Base-by-base conservation (phyloP, 1,284 basidiomycete species). In the Pyrrhoderma noxium region DNA sequence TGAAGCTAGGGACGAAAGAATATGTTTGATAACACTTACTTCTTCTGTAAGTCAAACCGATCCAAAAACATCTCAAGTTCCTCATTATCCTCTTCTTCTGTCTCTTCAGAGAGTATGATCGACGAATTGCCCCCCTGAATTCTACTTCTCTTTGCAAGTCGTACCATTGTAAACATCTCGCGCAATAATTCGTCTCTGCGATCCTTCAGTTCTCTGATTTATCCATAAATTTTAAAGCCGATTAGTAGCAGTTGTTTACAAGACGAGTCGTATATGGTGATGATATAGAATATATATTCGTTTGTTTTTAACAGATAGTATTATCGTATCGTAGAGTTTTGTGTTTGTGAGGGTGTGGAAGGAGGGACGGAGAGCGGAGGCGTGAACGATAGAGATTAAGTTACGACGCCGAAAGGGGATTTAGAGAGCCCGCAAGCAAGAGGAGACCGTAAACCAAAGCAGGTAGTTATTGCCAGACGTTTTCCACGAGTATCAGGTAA, bases 161-260 rank as follows among this genome's bases (percentile, higher is more conserved):
- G 73, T 39, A 84, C 71, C 67, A 87, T 74, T 47, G 68, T 65
- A 65, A 77, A 82, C 77, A 87, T 79, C 64, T 86, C 76, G 45
- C 73, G 72, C 59, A 87, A 72, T 46, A 87, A 71, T 48, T 70
- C 78, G 77, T 82, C 80, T 63, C 84, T 70, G 58, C 76, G 77
- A 48, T 73, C 67, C 45, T 76, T 67, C 54, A 87, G 80, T 57
- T 70, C 71, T 61, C 85, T 87, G 56, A 21, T 45, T 53, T n/a
- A 14, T 13, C 39, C 8, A 21, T 8, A 8, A 14, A 21, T 7
- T 21, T 2, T 18, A 45, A 21, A 18, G 25, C 23, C 9, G 18
- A 31, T 8, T 2, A 45, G 16, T 16, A n/a, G n/a, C n/a, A n/a
- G n/a, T n/a, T n/a, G n/a, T n/a, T n/a, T n/a, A n/a, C n/a, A n/a